Evolutionary conservation across 768 basidiomycete genomes (phyloP).

Genomic region (Hygrocybe coccinea): DNA sequence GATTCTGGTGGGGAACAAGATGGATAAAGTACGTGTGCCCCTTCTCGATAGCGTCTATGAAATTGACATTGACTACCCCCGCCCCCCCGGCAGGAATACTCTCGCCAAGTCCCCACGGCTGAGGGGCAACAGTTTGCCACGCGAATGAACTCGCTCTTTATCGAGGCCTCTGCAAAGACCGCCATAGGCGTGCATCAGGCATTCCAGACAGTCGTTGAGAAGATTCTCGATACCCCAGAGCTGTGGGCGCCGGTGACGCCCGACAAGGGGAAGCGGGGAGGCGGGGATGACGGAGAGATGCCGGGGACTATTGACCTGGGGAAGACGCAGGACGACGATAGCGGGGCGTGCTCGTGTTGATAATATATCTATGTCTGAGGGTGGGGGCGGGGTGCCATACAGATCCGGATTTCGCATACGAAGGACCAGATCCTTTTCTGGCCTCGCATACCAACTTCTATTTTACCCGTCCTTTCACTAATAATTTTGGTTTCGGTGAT

Average conservation of each 20-base stretch:
- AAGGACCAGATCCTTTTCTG: too few relatives aligned
- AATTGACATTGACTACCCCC: not conserved
- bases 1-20: slow-evolving; percentile 92
- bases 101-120: slow-evolving; percentile 73
- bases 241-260: slow-evolving; percentile 48
- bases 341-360: slow-evolving; percentile 8
- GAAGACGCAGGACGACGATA: not conserved
- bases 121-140: slow-evolving; percentile 80
- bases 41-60: not conserved
- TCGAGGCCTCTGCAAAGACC: slow-evolving; percentile 93
- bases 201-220: slow-evolving; percentile 66
- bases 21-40: slow-evolving; percentile 66
- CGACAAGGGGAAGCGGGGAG: not conserved
- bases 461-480: too few relatives aligned
- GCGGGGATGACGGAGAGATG: not conserved
- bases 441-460: too few relatives aligned
- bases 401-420: not conserved
- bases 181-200: slow-evolving; percentile 75
- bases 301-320: slow-evolving; percentile 9
- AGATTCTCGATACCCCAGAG: slow-evolving; percentile 79
- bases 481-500: too few relatives aligned
- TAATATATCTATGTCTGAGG: too few relatives aligned
- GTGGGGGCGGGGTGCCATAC: not conserved
- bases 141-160: slow-evolving; percentile 78
- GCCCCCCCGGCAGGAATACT: slow-evolving; percentile 77